These are phyloP conservation scores for Chalaropsis ovoidea DNA, from an alignment of 2,329 filamentous ascomycete genomes.

Conservation along the genomic window DNA sequence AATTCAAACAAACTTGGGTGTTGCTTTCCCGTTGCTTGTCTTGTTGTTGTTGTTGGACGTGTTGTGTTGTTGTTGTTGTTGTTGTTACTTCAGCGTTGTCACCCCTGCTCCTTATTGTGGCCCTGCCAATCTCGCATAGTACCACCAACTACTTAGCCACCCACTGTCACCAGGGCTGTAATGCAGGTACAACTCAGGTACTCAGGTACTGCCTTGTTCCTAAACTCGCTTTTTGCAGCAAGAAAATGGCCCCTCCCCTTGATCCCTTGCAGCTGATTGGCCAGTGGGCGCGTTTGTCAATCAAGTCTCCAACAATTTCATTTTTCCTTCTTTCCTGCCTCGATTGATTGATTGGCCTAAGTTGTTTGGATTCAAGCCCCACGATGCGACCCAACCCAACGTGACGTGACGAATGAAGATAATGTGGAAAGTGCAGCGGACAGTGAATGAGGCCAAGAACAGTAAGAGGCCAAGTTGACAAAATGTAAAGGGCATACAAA, in stretches of 20 bases:
- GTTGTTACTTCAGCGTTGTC: neutral
- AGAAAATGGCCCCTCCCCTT: neutral
- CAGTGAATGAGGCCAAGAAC: neutral
- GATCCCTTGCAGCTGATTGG: constrained; percentile 5
- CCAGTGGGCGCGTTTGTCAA: neutral
- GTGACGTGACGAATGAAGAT: too few species aligned
- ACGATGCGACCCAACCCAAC: neutral
- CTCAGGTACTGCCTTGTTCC: neutral
- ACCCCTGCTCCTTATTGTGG: constrained; percentile 14
- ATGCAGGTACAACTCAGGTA: constrained; percentile 24
- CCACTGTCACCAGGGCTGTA: constrained; percentile 20
- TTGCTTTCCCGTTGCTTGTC: too few species aligned
- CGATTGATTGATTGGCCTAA: neutral
- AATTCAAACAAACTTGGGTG: neutral
- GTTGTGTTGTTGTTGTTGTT: neutral
- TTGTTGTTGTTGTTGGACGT: neutral
- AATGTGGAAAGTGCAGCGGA: neutral
- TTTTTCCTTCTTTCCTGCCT: neutral
- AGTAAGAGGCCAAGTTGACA: too few species aligned
- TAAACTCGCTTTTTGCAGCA: neutral
- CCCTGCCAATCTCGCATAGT: constrained; percentile 25
- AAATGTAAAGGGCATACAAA: too few species aligned
- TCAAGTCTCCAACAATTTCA: too few species aligned
- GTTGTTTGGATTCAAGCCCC: neutral
- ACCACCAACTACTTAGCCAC: constrained; percentile 21